Conservation (phyloP, 768 basidiomycete genomes). For the Auriscalpium microsporum region DNA sequence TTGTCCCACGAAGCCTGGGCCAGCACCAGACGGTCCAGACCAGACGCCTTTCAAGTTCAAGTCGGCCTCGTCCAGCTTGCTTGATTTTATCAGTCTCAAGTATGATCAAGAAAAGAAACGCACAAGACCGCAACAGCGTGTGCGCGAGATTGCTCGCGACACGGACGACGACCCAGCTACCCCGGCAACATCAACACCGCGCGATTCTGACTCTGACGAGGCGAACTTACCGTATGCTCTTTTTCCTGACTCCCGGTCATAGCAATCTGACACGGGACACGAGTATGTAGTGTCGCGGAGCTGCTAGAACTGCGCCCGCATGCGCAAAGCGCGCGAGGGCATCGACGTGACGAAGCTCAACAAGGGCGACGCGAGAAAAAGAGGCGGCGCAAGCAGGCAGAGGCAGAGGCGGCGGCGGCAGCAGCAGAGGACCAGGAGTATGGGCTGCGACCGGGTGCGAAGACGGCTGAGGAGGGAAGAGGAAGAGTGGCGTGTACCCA, state of each 20-base stretch:
- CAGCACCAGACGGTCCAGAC: too few species aligned
- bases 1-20: too few species aligned
- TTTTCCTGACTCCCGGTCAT: background rate
- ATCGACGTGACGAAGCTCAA: slow-evolving; percentile 82
- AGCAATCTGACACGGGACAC: slow-evolving; percentile 3
- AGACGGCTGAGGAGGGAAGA: slow-evolving; percentile 27
- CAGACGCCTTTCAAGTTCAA: too few species aligned
- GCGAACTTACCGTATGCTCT: slow-evolving; percentile 41
- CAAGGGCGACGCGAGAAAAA: slow-evolving; percentile 72
- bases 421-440: slow-evolving; percentile 39
- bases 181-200: slow-evolving; percentile 16
- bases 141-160: slow-evolving; percentile 43
- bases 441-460: slow-evolving; percentile 47
- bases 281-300: slow-evolving; percentile 55
- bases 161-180: slow-evolving; percentile 16
- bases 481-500: slow-evolving; percentile 44
- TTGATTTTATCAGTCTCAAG: slow-evolving; percentile 13
- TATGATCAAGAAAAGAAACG: slow-evolving; percentile 80
- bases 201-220: slow-evolving; percentile 24
- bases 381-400: slow-evolving; percentile 49
- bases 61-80: too few species aligned
- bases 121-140: slow-evolving; percentile 50
- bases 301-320: slow-evolving; percentile 73
- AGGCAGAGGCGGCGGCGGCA: slow-evolving; percentile 33
- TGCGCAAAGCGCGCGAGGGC: slow-evolving; percentile 65